Evolutionary conservation across 2,329 filamentous ascomycete species (phyloP), one percentile per base, ranked within the genome.

Genomic region (Trichoderma sp.): DNA sequence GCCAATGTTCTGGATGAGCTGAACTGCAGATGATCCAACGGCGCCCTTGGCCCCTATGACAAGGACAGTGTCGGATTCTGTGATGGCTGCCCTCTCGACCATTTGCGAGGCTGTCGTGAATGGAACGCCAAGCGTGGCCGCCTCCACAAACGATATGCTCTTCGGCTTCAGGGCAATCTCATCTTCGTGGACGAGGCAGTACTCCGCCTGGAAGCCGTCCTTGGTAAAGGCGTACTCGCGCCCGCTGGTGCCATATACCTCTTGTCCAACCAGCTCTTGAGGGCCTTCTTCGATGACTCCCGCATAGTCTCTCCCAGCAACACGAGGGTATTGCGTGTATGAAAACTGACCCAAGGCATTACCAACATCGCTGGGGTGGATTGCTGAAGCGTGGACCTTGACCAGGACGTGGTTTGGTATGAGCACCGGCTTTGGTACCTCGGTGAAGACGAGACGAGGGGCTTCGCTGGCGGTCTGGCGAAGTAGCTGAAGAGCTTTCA

Each of bases 171-270:
- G n/a, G 12, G 62, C 61, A 32, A 72, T 57, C 7, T 70, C 68
- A 0, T 66, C 59, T 23, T 71, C 53, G 12, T 66, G 71, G 6
- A 71, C 34, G 4, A 72, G 68, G 20, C 61, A 61, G 32, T 72
- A 72, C 55, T 72, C 71, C 7, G 71, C 71, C 62, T 72, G 71
- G 26, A 72, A 72, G 2, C 71, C 71, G 32, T 72, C 71, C 32
- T 61, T 63, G 50, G 58, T 72, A 26, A 72, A 72, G n/a, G 71
- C 71, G 53, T 72, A 70, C 9, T 26, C 63, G 20, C 55, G n/a
- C 17, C 71, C 71, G 15, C 71, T 72, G 28, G 71, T 72, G 20
- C 71, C 71, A 20, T 71, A 72, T 6, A 72, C 71, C 30, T 71
- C 71, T 63, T 55, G 8, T 13, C 71, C 71, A 30, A 72, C 23